Evolutionary conservation across 1,284 basidiomycete genomes (phyloP), one percentile per base, ranked within the genome.

Genomic region (Cutaneotrichosporon sp.): DNA sequence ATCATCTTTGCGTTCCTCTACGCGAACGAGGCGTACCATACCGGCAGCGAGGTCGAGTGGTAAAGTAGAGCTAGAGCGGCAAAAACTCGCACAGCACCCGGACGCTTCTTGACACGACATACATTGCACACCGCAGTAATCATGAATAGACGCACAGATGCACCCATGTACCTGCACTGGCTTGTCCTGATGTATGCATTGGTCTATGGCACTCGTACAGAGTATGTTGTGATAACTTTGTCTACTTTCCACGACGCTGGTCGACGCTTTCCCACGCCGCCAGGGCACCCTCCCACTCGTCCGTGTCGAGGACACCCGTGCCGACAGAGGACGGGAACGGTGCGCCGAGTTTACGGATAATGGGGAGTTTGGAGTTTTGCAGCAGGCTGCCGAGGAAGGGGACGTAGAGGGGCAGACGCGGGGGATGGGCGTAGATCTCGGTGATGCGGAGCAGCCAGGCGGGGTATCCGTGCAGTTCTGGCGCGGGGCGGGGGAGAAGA

Each of bases 1-100:
- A 78, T 94, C 52, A 67, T 89, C 44, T 96, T 96, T 64, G 87
- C 86, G 20, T 62, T 86, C 55, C 78, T 88, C 57, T 89, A 88
- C 73, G 77, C 85, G 48, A 83, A 84, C 68, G 85, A 88, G 72
- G 84, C 84, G 14, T 84, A 61, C 51, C 52, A 59, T 33, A 51
- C 56, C 9, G 52, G 58, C 18, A 46, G 22, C 34, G 55, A 48
- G 34, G 40, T 46, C 30, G 46, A 48, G n/a, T 47, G 46, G 46
- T 47, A 47, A 30, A n/a, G n/a, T n/a, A n/a, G n/a, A n/a, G n/a
- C n/a, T n/a, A n/a, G n/a, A n/a, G n/a, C 26, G 7, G 7, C 26
- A 10, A 5, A 30, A 5, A 30, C 26, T 30, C 26, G 26, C 26
- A 30, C n/a, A 14, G 36, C 15, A 37, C 15, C 13, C 5, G 17